Evolutionary conservation across 192 early-diverging fungal genomes (phyloP).

Genomic region (Rhizoclosmatium globosum): DNA sequence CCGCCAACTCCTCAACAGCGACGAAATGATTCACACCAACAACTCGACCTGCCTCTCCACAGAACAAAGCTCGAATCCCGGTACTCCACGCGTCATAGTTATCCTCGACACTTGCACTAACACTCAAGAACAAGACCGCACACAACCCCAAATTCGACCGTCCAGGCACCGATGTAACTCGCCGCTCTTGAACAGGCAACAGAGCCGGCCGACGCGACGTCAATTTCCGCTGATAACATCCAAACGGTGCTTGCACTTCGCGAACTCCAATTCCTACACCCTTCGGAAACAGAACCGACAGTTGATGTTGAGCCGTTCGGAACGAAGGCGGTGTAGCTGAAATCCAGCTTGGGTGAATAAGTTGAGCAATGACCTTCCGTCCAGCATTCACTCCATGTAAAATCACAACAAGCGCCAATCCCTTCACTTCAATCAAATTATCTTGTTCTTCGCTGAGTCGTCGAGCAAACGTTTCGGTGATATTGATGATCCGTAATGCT

Average conservation of each 20-base stretch:
- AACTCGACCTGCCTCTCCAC: neutral
- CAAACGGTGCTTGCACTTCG: slow-evolving; percentile 5
- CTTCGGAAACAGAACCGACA: slow-evolving; percentile 14
- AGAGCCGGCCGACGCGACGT: neutral
- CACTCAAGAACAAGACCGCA: too few species aligned
- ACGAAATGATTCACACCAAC: slow-evolving; percentile 24
- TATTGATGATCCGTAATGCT: too few species aligned
- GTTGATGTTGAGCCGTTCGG: slow-evolving; percentile 1
- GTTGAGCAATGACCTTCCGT: neutral
- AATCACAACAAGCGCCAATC: neutral
- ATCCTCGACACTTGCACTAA: neutral
- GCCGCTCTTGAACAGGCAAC: neutral
- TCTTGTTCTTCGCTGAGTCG: too few species aligned
- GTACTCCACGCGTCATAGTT: neutral
- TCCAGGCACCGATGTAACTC: neutral
- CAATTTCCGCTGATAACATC: slow-evolving; percentile 9
- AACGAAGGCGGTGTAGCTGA: neutral
- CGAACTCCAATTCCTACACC: slow-evolving; percentile 18
- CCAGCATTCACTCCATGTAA: neutral
- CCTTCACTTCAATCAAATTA: neutral
- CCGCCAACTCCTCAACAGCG: neutral
- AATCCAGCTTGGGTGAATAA: neutral
- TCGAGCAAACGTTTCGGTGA: too few species aligned
- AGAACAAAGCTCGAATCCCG: neutral
- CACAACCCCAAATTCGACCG: too few species aligned